Percentiles rank a stretch among this genome's conserved stretches.
Evolutionary conservation across 2,329 filamentous ascomycete genomes (phyloP).

Genomic region (Trichoderma sp.): DNA sequence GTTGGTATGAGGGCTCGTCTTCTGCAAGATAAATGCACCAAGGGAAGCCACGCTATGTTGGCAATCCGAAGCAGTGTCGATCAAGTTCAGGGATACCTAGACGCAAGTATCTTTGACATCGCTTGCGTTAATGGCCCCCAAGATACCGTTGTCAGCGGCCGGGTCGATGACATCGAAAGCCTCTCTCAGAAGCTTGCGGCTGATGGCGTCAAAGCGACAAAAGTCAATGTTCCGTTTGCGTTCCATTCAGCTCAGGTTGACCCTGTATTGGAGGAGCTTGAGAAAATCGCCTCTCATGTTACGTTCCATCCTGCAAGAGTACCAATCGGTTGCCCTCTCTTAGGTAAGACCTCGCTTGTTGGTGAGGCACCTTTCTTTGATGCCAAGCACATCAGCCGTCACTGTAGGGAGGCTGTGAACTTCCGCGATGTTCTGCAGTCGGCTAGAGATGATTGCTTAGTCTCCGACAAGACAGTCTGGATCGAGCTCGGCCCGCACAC

Average conservation of each 20-base stretch:
- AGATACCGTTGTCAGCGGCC: slow-evolving; percentile 69
- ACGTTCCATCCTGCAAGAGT: slow-evolving; percentile 44
- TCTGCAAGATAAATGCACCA: slow-evolving; percentile 65
- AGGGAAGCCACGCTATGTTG: slow-evolving; percentile 65
- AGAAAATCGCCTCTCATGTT: slow-evolving; percentile 44
- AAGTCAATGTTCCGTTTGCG: slow-evolving; percentile 53
- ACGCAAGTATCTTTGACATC: slow-evolving; percentile 48
- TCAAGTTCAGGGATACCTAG: slow-evolving; percentile 22
- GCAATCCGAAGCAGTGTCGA: slow-evolving; percentile 48
- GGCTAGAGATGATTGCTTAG: background rate
- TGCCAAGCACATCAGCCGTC: slow-evolving; percentile 3
- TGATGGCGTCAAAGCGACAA: slow-evolving; percentile 45
- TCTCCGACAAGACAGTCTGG: background rate
- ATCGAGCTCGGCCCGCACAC: slow-evolving; percentile 6
- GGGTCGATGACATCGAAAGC: slow-evolving; percentile 43
- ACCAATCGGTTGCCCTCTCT: slow-evolving; percentile 68
- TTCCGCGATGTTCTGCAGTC: background rate
- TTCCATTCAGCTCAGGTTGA: slow-evolving; percentile 58
- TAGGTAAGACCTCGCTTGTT: slow-evolving; percentile 48
- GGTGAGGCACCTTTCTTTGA: slow-evolving; percentile 33
- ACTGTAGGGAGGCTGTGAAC: slow-evolving; percentile 17
- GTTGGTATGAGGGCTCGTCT: slow-evolving; percentile 67
- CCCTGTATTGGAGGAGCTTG: slow-evolving; percentile 59
- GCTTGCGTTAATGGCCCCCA: slow-evolving; percentile 76
- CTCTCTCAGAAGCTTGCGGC: slow-evolving; percentile 42